Conservation (phyloP, 2,329 filamentous ascomycete genomes). For the Fusarium liriodendri region DNA sequence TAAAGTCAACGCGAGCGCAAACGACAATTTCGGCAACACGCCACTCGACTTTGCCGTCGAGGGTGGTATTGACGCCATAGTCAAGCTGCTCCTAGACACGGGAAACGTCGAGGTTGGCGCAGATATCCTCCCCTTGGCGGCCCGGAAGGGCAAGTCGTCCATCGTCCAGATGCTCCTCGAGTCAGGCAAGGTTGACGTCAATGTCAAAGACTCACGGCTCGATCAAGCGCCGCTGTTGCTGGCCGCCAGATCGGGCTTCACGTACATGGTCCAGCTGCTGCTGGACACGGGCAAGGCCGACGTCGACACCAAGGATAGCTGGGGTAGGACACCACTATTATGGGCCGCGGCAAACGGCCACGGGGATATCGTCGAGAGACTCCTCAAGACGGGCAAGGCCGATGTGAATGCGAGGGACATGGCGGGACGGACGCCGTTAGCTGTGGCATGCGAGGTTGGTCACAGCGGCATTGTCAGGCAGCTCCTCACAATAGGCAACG, state of each 20-base stretch:
- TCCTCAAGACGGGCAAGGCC: constrained; percentile 27
- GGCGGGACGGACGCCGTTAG: background rate
- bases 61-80: background rate
- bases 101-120: background rate
- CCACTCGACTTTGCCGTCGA: background rate
- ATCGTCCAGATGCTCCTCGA: background rate
- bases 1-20: background rate
- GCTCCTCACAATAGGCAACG: background rate
- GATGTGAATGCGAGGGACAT: constrained; percentile 14
- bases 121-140: background rate
- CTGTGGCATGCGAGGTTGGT: background rate
- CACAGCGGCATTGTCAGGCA: background rate
- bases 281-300: background rate
- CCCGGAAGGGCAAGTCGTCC: background rate
- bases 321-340: background rate
- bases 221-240: background rate
- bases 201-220: background rate
- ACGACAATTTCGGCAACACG: background rate
- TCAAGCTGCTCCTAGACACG: background rate
- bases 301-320: background rate
- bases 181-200: background rate
- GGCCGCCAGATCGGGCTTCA: background rate
- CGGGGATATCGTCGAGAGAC: constrained; percentile 8
- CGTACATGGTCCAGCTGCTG: background rate
- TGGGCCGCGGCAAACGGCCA: constrained; percentile 6